Base-by-base conservation (phyloP, 805 yeast species). In the Candida methanosorbosa region DNA sequence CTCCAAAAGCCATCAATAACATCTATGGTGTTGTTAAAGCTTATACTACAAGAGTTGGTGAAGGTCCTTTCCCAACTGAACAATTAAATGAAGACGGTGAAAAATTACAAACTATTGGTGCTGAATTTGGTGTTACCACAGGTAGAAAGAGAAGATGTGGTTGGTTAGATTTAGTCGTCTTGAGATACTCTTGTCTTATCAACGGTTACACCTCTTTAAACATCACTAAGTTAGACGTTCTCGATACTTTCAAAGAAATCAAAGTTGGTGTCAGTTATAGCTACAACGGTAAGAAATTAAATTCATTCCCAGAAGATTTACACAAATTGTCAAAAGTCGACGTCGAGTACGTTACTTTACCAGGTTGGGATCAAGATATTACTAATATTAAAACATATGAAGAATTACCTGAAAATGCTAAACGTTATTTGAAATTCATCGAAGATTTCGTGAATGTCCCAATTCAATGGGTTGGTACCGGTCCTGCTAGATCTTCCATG, bases 61-160 rank as follows among this genome's bases (percentile, higher is more conserved):
- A 88, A 57, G 98, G 98, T 45, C 98, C 98, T 22, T 92, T 92
- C 82, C 97, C 98, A 42, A 81, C 97, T 38, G 98, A 92, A 64
- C 97, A 88, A 59, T 72, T 88, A 56, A 87, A 90, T 59, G 78
- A 65, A 25, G 75, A 67, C 32, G 98, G 98, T 54, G 94, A 83
- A 51, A 75, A 76, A 45, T 70, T 92, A 55, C 98, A 92, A 61
- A 63, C 70, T 29, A 84, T 92, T 43, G 98, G 98, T 52, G 95
- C 88, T 38, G 98, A 92, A 64, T 84, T 57, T 52, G 98, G 98
- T 63, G 98, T 92, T 48, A 92, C 98, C 44, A 92, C 98, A 25
- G 98, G 98, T 47, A 81, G 98, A 68, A 87, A 88, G 73, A 83
- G 98, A 70, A 80, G 98, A 66, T 92, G 98, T 62, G 98, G 98